phyloP scores from a whole-genome alignment of 176 grass and related monocot species.

The Urochloa ruziziensis region DNA sequence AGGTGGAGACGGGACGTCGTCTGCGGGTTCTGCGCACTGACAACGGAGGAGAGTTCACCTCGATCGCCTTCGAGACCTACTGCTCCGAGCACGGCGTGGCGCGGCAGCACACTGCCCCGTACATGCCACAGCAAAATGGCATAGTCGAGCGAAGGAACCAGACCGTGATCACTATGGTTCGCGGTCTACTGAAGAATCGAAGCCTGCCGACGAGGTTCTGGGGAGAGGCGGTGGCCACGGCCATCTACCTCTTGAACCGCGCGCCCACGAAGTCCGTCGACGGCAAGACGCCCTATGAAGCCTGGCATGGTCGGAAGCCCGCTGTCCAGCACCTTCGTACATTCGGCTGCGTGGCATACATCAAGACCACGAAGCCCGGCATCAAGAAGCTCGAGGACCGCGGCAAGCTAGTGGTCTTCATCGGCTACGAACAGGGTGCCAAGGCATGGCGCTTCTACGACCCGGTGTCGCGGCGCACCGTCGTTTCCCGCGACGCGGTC shows the following conservation, averaged over 20 bases:
- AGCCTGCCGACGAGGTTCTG: neutral
- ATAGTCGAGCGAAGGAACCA: neutral
- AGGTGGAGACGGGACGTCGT: neutral
- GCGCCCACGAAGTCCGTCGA: too few relatives aligned
- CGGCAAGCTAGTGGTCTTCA: too few relatives aligned
- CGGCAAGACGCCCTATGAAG: too few relatives aligned
- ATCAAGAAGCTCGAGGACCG: too few relatives aligned
- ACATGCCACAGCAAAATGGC: neutral
- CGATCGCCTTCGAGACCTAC: neutral
- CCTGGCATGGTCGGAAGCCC: too few relatives aligned
- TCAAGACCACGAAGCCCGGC: too few relatives aligned
- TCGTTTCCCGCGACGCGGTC: too few relatives aligned
- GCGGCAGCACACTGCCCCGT: neutral
- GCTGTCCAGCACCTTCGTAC: too few relatives aligned
- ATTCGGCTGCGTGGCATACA: too few relatives aligned
- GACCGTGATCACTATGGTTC: neutral
- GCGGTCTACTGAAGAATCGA: neutral
- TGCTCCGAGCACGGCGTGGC: neutral
- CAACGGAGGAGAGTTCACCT: neutral
- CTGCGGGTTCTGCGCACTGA: neutral
- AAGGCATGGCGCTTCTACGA: too few relatives aligned
- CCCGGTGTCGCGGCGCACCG: too few relatives aligned
- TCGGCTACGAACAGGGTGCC: too few relatives aligned
- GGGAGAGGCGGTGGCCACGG: neutral
- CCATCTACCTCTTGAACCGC: neutral